Base-by-base conservation (phyloP, 495 filamentous ascomycete genomes). In the Emericellopsis terricola region DNA sequence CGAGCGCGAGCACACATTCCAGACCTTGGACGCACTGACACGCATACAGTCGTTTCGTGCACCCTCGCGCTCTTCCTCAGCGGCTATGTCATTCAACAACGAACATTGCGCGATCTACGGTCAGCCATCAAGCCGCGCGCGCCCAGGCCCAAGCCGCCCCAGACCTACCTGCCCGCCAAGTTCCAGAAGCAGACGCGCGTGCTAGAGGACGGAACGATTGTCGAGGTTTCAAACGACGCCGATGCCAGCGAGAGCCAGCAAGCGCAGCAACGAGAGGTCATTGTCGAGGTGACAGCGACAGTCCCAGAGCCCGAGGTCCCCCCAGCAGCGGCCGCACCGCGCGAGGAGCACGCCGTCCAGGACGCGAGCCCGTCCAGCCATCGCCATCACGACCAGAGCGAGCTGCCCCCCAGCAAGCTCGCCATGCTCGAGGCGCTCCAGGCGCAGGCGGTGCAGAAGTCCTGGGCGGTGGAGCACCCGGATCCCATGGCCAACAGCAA, bases 71-170 rank as follows among this genome's bases (percentile, higher is more conserved):
- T 65, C 33, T 69, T 59, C 53, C 59, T 57, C 28, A 58, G 50
- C 48, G 65, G 53, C 41, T 74, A 61, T 55, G 60, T 45, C 38
- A 65, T 57, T 49, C 73, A 63, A 38, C 69, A 70, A 38, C 57
- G 64, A 29, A 69, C 65, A 0, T 46, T 70, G 2, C 51, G 56
- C 13, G 60, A 66, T 29, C 41, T 70, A 4, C 56, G 64, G 21
- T 44, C 44, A 4, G 60, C 64, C 19, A 70, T 70, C 31, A 45
- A 44, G 37, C 59, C 55, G 23, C 43, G 47, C 8, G 26, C 38
- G 21, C 50, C 52, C 8, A n/a, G n/a, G n/a, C 45, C 44, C 5
- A 53, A 56, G 13, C 50, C 50, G n/a, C 61, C 62, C 19, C 53
- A 57, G 34, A 44, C 60, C 16, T 62, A 57, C 36, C 38, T 62